Conservation (phyloP, 2,329 filamentous ascomycete genomes). For the Botrytis tulipae region DNA sequence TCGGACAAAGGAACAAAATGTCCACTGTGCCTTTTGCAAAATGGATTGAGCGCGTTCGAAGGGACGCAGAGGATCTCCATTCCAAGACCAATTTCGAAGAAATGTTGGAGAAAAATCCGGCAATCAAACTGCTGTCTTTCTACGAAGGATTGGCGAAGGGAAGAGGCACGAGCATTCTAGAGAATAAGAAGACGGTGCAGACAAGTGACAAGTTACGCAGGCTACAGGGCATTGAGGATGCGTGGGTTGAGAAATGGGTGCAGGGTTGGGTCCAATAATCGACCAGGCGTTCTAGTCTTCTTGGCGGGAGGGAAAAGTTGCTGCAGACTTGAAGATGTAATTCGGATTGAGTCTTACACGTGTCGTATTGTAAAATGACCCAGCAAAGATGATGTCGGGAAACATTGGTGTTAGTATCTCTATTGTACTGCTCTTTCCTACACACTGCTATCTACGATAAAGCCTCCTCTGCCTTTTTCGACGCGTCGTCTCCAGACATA, state of each 20-base stretch:
- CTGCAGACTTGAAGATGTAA: too few species aligned
- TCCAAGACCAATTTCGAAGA: not conserved
- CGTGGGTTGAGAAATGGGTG: not conserved
- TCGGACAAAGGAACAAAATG: not conserved
- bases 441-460: too few species aligned
- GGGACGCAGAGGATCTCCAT: not conserved
- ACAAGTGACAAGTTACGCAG: not conserved
- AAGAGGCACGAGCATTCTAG: not conserved
- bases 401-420: too few species aligned
- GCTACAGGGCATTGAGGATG: not conserved
- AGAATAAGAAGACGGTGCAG: not conserved
- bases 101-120: not conserved
- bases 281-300: too few species aligned
- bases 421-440: too few species aligned
- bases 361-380: too few species aligned
- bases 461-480: too few species aligned
- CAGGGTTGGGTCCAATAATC: not conserved
- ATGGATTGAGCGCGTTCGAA: constrained; percentile 4
- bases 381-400: too few species aligned
- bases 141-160: not conserved
- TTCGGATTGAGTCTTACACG: too few species aligned
- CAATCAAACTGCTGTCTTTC: not conserved
- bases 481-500: too few species aligned
- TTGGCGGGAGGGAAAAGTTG: too few species aligned
- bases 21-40: not conserved